Conservation (phyloP, 1,284 basidiomycete genomes). For the Blastosporella zonata region DNA sequence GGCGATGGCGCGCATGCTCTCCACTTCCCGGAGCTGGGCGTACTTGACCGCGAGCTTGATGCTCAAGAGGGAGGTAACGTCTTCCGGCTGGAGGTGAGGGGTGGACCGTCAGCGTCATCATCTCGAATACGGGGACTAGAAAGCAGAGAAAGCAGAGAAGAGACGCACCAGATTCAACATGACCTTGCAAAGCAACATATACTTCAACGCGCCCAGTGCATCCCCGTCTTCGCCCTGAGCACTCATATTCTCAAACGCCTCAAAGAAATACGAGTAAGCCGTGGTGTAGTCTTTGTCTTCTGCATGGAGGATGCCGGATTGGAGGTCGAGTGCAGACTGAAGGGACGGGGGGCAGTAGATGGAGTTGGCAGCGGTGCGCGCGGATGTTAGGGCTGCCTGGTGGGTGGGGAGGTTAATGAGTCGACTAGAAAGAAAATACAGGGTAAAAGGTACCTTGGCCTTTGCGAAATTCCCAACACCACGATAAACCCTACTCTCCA, state of each 20-base stretch:
- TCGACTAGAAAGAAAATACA: not conserved
- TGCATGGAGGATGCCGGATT: conserved; percentile 87
- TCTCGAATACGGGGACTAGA: not conserved
- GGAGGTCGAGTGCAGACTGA: conserved; percentile 91
- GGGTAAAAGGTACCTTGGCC: conserved; percentile 66
- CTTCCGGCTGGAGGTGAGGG: conserved; percentile 70
- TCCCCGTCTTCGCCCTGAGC: conserved; percentile 32
- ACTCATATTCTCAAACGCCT: conserved; percentile 85
- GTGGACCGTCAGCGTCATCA: not conserved
- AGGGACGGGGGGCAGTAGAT: conserved; percentile 96
- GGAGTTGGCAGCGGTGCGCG: conserved; percentile 92
- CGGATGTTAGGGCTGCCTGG: conserved; percentile 89
- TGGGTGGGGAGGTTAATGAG: not conserved
- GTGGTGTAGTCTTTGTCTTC: conserved; percentile 99
- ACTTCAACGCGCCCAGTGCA: conserved; percentile 86
- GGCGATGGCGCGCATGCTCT: conserved; percentile 94
- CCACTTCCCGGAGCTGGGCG: conserved; percentile 78
- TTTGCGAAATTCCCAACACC: conserved; percentile 91
- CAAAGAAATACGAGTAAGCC: conserved; percentile 97
- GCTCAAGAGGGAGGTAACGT: conserved; percentile 82
- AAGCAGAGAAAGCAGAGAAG: not conserved
- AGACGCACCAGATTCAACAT: conserved; percentile 87
- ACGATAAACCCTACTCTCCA: conserved; percentile 90
- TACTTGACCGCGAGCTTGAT: conserved; percentile 90
- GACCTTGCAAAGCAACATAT: conserved; percentile 97